These are phyloP conservation scores for Haematococcus sp. DNA, from an alignment of 139 green algal genomes.

Conservation along the genomic window DNA sequence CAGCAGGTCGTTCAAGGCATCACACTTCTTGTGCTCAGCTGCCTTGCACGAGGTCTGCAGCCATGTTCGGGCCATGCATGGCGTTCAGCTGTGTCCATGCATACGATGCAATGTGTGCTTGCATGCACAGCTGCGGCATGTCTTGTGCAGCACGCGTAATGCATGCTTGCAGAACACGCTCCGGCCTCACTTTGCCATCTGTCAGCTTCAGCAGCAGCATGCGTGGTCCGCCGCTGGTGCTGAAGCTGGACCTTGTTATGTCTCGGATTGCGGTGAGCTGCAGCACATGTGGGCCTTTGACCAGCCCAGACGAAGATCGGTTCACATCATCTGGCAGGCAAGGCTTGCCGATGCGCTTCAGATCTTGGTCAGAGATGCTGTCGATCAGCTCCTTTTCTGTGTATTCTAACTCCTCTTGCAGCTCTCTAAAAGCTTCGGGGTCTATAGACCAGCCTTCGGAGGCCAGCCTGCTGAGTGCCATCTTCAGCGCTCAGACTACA, in stretches of 20 bases:
- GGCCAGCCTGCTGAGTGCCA: not conserved
- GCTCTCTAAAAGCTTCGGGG: not conserved
- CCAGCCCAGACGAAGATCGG: not conserved
- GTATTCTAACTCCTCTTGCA: constrained; percentile 7
- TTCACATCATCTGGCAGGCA: constrained; percentile 45
- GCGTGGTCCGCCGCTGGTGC: not conserved
- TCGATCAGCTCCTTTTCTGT: not conserved
- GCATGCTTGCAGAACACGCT: too few species aligned
- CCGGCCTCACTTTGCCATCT: constrained; percentile 9
- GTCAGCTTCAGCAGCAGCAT: constrained; percentile 10
- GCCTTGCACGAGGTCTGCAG: constrained; percentile 7
- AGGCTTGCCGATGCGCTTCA: constrained; percentile 13
- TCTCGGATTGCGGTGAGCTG: constrained; percentile 22
- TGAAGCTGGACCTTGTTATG: constrained; percentile 3
- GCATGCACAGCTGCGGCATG: too few species aligned
- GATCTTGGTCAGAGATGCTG: not conserved
- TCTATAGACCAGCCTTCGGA: not conserved
- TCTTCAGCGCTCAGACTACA: too few species aligned
- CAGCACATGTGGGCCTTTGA: constrained; percentile 44
- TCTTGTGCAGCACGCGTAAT: too few species aligned
- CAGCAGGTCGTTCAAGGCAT: constrained; percentile 27
- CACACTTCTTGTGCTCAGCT: constrained; percentile 14
- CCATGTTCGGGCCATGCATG: not conserved
- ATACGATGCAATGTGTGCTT: too few species aligned
- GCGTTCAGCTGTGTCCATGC: not conserved